Evolutionary conservation across 108 stramenopile species (phyloP).

Genomic region (Schizochytrium sp.): DNA sequence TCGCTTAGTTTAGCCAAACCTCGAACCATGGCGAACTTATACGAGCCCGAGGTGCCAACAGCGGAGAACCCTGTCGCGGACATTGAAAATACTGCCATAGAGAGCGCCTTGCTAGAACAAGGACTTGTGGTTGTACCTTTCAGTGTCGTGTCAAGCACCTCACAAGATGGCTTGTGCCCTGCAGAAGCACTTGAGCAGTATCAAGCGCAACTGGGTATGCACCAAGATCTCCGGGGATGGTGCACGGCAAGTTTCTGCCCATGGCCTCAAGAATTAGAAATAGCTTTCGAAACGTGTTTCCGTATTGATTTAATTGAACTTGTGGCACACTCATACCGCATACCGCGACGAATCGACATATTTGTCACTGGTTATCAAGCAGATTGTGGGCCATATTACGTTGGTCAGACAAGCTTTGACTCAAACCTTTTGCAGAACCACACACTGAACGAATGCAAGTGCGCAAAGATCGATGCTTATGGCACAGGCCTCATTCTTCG

Average conservation of each 20-base stretch:
- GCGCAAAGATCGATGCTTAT: background rate
- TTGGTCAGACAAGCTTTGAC: background rate
- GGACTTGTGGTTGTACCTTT: too few relatives aligned
- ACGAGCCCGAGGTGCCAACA: background rate
- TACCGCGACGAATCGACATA: conserved; percentile 5
- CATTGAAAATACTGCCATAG: background rate
- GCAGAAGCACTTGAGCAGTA: conserved; percentile 6
- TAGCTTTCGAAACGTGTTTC: background rate
- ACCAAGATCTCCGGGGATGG: conserved; percentile 39
- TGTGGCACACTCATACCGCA: conserved; percentile 35
- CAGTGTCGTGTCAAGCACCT: background rate
- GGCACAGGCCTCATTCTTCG: conserved; percentile 33
- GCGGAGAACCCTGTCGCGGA: background rate
- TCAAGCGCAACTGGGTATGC: background rate
- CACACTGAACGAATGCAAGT: background rate
- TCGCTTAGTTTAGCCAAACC: background rate
- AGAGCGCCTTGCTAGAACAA: background rate
- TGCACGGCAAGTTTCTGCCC: conserved; percentile 23
- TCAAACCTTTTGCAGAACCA: conserved; percentile 44
- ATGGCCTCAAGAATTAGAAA: conserved; percentile 16
- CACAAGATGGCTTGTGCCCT: conserved; percentile 40
- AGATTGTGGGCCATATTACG: background rate
- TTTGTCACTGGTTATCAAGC: background rate
- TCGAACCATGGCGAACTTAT: background rate
- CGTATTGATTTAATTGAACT: background rate